Evolutionary conservation across 768 basidiomycete species (phyloP), one percentile per base, ranked within the genome.

Genomic region (Zangia roseola): DNA sequence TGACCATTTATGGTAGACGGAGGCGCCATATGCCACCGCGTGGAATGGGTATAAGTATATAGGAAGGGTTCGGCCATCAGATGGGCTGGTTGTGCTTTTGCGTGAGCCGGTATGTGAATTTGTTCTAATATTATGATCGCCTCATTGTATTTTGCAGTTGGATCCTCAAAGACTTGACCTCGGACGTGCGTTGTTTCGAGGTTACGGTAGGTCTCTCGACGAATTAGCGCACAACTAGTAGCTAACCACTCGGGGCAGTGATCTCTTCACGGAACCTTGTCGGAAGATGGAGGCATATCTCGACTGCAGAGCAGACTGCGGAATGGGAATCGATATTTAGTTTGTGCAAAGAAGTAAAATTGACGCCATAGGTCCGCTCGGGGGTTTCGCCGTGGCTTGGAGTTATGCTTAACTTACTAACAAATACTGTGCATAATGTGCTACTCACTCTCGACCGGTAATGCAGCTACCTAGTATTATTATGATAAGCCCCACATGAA

Each of bases 41-140:
- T 87, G 84, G 85, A 82, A 80, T 2, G 73, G 70, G 4, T 79
- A 76, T 47, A 73, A 66, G 40, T 70, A 85, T 42, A 62, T 79
- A 35, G 85, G 85, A 31, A 77, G 83, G 25, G 69, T 86, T 13
- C 70, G 85, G 25, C 64, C 79, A 8, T 70, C 71, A 33, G 85
- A 87, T 63, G 85, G 85, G 13, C 67, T 85, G 33, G 68, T 84
- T 24, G 73, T 78, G 4, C 63, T 86, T 28, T 54, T 74, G 23
- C 75, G 79, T 45, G 73, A 78, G 67, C 75, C 82, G 45, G 80
- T 80, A 47, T 49, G 77, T 67, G 24, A 35, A 16, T 25, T 43
- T 16, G 12, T 31, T 42, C 34, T 10, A 25, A 24, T 21, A 6
- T 19, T 45, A 14, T 51, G 17, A 13, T 23, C 47, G 23, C 34